Base-by-base conservation (phyloP, 495 filamentous ascomycete genomes). In the Cercophora scortea region DNA sequence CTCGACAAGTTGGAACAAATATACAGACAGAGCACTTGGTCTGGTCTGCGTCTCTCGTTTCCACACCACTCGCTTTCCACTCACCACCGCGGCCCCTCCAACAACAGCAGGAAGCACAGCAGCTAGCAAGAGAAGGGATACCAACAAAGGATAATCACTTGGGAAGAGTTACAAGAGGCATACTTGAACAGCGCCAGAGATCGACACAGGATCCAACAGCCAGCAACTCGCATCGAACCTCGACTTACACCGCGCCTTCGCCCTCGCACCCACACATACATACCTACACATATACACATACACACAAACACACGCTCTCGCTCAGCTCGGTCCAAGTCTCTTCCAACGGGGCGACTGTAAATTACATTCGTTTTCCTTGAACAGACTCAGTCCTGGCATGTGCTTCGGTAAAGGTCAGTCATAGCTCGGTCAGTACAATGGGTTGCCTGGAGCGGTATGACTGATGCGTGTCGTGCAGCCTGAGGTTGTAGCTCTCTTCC, bases 401-500 rank as follows among this genome's bases (percentile, higher is more conserved):
- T 48, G 51, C 49, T 44, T 56, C 45, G 13, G 35, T 39, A 49
- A 52, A 52, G 54, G 54, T 58, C 36, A 58, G 56, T 54, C 33
- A 39, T 18, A 13, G 34, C 15, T 34, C n/a, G 12, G 39, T 45
- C 12, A 35, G 36, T 33, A 17, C 47, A 15, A 15, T 51, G 55
- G 12, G 56, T 47, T 57, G 55, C 51, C 45, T 25, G 19, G 40
- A 47, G 51, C 42, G 51, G 49, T 13, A 45, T 47, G 51, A 58
- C 62, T 65, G 54, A 65, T 54, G 19, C 49, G 54, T 18, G n/a
- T 18, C 5, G 25, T 47, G n/a, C 51, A 60, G 59, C 55, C 12
- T 61, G 47, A 61, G 52, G 50, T 43, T 45, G 51, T 53, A 49
- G 52, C 52, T 54, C 42, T 53, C 50, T 41, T 45, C 19, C 32